Evolutionary conservation across 495 filamentous ascomycete genomes (phyloP), one percentile per base, ranked within the genome.

Genomic region (Aspergillus wentii): DNA sequence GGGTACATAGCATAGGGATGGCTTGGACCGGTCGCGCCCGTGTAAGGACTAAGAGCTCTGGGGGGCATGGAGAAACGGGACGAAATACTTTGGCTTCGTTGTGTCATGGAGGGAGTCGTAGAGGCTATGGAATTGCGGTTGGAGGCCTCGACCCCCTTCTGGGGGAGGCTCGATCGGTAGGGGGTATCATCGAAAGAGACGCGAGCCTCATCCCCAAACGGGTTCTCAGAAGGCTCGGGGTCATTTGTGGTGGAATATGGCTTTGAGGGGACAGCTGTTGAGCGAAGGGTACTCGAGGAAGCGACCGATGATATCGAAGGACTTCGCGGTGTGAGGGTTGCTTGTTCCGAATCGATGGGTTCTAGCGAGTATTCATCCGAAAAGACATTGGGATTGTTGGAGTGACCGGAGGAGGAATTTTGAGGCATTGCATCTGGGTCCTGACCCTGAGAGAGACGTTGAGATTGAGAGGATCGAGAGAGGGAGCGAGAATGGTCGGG

Each of bases 1-100:
- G 67, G 62, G 41, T 76, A 76, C 71, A 75, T 74, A 25, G 52
- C 71, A 45, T 76, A 76, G 5, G 73, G 73, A 51, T 75, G 72
- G 34, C 73, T 76, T 14, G 73, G 73, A 13, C 71, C 72, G 33
- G 71, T 76, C 13, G 73, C 68, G 30, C 73, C 73, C 22, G 60
- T 71, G 51, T 76, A 75, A 10, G 71, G 73, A 30, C 72, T 75
- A 17, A 75, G 54, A 18, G 69, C 63, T 33, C 71, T 64, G 26
- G 62, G 50, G 15, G 67, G 58, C 21, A 64, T 61, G 15, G 68
- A 69, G 39, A 64, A 61, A 34, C 62, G 63, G 29, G 62, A 70
- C 6, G 62, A 68, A 20, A 61, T 57, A 35, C 65, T 66, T 38
- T 70, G 65, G n/a, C 57, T 62, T 17, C 59, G 62, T 37, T 61